Conservation (phyloP, 305 asterid species). For the Fraxinus latifolia region DNA sequence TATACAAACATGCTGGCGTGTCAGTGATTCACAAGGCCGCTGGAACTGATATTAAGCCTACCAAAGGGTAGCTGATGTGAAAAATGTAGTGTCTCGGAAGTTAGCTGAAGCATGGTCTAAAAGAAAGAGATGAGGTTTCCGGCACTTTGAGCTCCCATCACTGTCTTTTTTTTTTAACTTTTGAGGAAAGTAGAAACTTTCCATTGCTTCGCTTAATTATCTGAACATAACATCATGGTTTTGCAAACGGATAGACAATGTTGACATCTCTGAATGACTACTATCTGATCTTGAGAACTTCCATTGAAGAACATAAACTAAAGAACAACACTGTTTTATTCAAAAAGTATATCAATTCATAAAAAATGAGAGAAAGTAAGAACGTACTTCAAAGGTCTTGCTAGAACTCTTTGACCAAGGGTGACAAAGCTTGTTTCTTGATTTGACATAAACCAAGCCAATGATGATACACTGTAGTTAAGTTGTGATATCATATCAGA, state of each 20-base stretch:
- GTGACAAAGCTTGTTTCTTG: conserved; percentile 99
- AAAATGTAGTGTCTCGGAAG: background rate
- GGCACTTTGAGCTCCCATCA: background rate
- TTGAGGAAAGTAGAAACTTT: background rate
- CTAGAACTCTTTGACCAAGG: conserved; percentile 98
- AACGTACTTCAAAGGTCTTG: conserved; percentile 90
- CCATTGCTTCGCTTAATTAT: background rate
- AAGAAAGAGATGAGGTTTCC: background rate
- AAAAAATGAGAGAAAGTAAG: conserved; percentile 18
- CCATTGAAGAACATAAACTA: conserved; percentile 1
- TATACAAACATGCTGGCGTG: background rate
- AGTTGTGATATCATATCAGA: conserved; percentile 30
- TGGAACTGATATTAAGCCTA: background rate
- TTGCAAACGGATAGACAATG: background rate
- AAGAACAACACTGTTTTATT: background rate
- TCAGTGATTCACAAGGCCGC: background rate
- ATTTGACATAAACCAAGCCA: conserved; percentile 99
- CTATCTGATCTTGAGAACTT: background rate
- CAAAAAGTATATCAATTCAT: background rate
- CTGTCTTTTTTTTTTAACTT: background rate
- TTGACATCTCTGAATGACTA: conserved; percentile 3
- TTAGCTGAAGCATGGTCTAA: background rate
- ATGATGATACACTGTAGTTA: conserved; percentile 81
- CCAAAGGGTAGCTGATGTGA: background rate
- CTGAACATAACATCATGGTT: conserved; percentile 4